phyloP scores from a whole-genome alignment of 179 eudicot species.

The Camellia oleifera region DNA sequence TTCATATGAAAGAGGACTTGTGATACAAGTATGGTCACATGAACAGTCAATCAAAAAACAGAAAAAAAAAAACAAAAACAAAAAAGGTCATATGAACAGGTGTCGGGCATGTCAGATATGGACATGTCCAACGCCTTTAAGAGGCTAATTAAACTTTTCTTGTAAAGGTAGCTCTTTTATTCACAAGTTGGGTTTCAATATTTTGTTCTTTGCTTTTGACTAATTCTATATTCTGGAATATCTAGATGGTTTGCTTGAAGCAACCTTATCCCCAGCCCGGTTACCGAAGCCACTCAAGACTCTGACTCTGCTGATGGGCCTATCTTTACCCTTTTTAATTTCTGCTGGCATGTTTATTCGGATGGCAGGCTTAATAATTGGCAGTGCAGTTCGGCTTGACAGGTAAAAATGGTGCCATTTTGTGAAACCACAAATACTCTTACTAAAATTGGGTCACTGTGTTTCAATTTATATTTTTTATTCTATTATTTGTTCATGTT shows the following conservation, averaged over 20 bases:
- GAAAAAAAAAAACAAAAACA: too few species aligned
- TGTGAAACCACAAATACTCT: not conserved
- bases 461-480: too few species aligned
- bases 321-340: slow-evolving; percentile 64
- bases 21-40: not conserved
- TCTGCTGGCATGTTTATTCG: slow-evolving; percentile 76
- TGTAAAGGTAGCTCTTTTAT: not conserved
- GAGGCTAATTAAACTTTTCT: not conserved
- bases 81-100: not conserved
- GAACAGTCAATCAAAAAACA: too few species aligned
- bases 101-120: not conserved
- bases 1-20: not conserved
- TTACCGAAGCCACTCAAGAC: slow-evolving; percentile 84
- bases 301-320: slow-evolving; percentile 69
- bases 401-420: slow-evolving; percentile 39
- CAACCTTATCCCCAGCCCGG: slow-evolving; percentile 84
- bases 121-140: not conserved
- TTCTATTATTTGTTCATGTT: not conserved
- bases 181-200: not conserved
- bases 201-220: slow-evolving; percentile 10
- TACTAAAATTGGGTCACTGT: not conserved
- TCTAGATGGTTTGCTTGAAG: slow-evolving; percentile 95
- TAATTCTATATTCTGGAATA: slow-evolving; percentile 25
- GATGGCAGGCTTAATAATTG: slow-evolving; percentile 58
- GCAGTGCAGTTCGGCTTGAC: slow-evolving; percentile 74